phyloP scores from a whole-genome alignment of 345 rosid species.

The Sonneratia caseolaris region DNA sequence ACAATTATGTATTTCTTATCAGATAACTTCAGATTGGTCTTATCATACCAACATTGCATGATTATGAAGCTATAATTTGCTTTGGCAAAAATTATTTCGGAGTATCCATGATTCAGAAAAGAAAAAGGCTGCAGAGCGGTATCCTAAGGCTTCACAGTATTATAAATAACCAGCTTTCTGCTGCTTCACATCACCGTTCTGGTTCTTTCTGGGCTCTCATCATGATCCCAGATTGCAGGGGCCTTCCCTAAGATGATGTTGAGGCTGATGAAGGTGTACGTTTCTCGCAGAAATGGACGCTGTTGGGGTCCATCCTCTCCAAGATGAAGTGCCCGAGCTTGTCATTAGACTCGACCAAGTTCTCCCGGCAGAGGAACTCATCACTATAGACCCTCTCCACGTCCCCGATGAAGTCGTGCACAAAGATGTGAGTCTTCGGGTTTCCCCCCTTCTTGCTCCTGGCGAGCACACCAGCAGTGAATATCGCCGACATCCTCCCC shows the following conservation, averaged over 20 bases:
- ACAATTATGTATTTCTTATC: neutral
- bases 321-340: slow-evolving; percentile 83
- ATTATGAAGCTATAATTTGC: neutral
- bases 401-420: slow-evolving; percentile 72
- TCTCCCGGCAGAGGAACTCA: slow-evolving; percentile 82
- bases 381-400: slow-evolving; percentile 69
- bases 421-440: slow-evolving; percentile 75
- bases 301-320: slow-evolving; percentile 67
- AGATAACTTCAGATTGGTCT: neutral
- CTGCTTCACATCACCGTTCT: neutral
- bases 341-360: slow-evolving; percentile 57
- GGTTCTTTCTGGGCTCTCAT: neutral
- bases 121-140: neutral
- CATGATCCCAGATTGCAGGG: neutral
- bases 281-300: slow-evolving; percentile 45
- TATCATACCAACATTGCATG: neutral
- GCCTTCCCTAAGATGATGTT: neutral
- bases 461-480: slow-evolving; percentile 78
- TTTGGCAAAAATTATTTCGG: slow-evolving; percentile 1
- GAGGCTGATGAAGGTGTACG: slow-evolving; percentile 17
- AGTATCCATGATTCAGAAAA: neutral
- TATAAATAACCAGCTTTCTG: slow-evolving; percentile 1
- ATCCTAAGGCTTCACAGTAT: neutral
- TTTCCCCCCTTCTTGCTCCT: slow-evolving; percentile 73
- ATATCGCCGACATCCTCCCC: slow-evolving; percentile 79